These are phyloP conservation scores for Serendipita sp. DNA, from an alignment of 768 basidiomycete species.

Conservation along the genomic window DNA sequence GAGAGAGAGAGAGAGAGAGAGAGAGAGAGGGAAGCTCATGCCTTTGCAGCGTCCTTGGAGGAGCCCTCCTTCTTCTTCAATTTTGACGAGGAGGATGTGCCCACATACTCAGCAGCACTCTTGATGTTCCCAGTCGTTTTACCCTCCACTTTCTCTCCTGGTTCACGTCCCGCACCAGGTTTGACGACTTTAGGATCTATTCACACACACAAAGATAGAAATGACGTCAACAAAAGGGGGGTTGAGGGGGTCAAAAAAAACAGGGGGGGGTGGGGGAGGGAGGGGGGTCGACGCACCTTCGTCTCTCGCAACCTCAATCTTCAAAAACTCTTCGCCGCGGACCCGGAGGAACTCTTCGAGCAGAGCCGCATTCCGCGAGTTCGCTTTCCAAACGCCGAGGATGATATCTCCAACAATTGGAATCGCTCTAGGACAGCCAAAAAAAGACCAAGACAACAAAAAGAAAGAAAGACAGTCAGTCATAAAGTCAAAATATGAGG, in stretches of 20 bases:
- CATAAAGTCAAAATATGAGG: not conserved
- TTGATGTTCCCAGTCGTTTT: constrained; percentile 5
- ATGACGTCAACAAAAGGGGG: constrained; percentile 7
- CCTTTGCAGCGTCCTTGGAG: too few species aligned
- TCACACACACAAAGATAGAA: constrained; percentile 16
- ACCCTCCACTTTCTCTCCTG: constrained; percentile 22
- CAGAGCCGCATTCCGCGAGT: constrained; percentile 73
- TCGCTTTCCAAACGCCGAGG: constrained; percentile 69
- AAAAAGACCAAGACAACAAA: constrained; percentile 15
- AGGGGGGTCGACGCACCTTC: constrained; percentile 9
- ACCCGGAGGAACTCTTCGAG: constrained; percentile 73
- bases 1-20: too few species aligned
- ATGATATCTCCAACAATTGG: constrained; percentile 64
- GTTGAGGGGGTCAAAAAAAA: not conserved
- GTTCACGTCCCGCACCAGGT: constrained; percentile 36
- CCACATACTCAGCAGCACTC: not conserved
- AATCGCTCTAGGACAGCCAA: constrained; percentile 16
- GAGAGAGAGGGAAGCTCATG: too few species aligned
- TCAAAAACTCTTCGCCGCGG: constrained; percentile 58
- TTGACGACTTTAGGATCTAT: constrained; percentile 31
- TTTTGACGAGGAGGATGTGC: not conserved
- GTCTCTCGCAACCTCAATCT: constrained; percentile 18
- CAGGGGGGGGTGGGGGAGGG: not conserved
- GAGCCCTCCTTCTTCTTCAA: too few species aligned
- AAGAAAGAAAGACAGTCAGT: not conserved